Evolutionary conservation across 345 rosid genomes (phyloP), one percentile per base, ranked within the genome.

Genomic region (Zanthoxylum bungeanum): DNA sequence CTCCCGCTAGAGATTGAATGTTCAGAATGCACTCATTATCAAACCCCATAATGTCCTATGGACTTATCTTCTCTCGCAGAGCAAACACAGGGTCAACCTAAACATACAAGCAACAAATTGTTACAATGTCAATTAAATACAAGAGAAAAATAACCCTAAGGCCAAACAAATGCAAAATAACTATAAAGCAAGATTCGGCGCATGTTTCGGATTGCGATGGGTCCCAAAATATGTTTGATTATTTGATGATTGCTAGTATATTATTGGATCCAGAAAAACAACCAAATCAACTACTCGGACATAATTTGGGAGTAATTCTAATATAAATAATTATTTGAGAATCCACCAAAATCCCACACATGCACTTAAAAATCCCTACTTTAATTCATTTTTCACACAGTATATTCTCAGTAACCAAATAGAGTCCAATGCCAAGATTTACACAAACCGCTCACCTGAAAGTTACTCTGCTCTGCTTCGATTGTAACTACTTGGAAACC

Each of bases 1-100:
- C 96, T 27, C 90, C 89, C 4, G 93, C 80, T 17, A 92, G 77
- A 59, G 89, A 83, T 77, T 92, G 90, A 69, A 88, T 88, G 77
- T 86, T 90, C 40, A 76, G 59, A 65, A 92, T 80, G 77, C 96
- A 90, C 70, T 88, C 91, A 8, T 85, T 91, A 70, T 91, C 91
- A 71, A 87, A 92, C 8, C 98, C 98, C 98, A 92, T 88, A 56
- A 28, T 60, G 57, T 44, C 37, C 49, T 9, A 27, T 14, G 50
- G 37, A 47, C 31, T 31, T 49, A 33, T 9, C 78, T 73, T 62
- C 69, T 70, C 44, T 49, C 63, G 42, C 59, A 56, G 8, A 59
- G 68, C 70, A 61, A 66, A 64, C 28, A 59, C 28, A 7, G 59
- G 16, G 28, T 65, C 57, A 60, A 53, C 64, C 60, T 25, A 30